A percentile compares a stretch with the other conserved stretches of the same genome.
phyloP scores from a whole-genome alignment of 1,139 yeast genomes.

The Candida tunisiensis region DNA sequence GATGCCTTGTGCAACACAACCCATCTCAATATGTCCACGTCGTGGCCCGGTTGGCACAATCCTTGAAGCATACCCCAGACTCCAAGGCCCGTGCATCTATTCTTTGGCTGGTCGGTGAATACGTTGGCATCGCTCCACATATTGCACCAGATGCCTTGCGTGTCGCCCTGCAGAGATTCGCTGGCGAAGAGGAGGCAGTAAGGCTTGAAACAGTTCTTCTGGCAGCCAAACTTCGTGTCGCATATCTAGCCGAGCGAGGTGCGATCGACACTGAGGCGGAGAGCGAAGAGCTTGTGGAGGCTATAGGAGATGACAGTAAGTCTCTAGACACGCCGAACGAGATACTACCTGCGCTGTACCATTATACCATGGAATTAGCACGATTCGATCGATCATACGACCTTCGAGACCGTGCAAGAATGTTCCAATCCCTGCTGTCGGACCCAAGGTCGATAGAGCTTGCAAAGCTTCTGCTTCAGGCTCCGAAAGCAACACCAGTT shows the following conservation, averaged over 20 bases:
- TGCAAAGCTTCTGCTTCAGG: constrained; percentile 65
- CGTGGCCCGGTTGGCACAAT: constrained; percentile 24
- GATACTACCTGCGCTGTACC: constrained; percentile 38
- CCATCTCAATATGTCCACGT: constrained; percentile 27
- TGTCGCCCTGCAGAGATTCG: constrained; percentile 34
- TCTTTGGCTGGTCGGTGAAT: constrained; percentile 86
- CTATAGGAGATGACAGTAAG: too few relatives aligned
- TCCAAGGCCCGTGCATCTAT: constrained; percentile 58
- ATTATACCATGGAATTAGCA: constrained; percentile 42
- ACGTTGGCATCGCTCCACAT: constrained; percentile 28
- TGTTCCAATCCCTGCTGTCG: constrained; percentile 36
- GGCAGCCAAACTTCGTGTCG: constrained; percentile 57
- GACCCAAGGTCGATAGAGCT: constrained; percentile 29
- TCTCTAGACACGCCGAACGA: too few relatives aligned
- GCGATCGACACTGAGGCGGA: constrained; percentile 13
- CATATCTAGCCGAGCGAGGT: constrained; percentile 27
- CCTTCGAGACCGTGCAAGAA: constrained; percentile 72
- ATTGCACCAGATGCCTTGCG: constrained; percentile 73
- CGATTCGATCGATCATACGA: constrained; percentile 66
- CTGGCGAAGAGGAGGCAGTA: constrained; percentile 39
- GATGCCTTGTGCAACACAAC: constrained; percentile 55
- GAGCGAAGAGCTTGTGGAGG: constrained; percentile 15
- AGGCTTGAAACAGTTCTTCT: constrained; percentile 56
- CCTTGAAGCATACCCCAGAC: constrained; percentile 9
- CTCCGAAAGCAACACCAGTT: constrained; percentile 45